Conservation (phyloP, 2,329 filamentous ascomycete genomes). For the Colletotrichum godetiae region DNA sequence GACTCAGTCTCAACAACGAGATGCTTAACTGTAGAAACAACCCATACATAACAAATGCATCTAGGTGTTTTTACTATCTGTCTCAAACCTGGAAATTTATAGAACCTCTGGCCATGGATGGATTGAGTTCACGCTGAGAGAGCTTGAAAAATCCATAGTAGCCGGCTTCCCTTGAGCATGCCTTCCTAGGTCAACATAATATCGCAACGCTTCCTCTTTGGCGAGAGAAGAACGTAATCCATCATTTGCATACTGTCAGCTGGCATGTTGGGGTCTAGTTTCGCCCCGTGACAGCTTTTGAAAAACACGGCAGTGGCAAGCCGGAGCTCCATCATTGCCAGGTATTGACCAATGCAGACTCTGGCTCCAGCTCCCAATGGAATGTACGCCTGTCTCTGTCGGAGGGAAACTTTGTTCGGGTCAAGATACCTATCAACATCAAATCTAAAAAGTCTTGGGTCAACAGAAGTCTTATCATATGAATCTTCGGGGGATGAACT, state of each 20-base stretch:
- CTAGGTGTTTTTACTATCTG: too few species aligned
- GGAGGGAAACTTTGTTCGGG: slow-evolving; percentile 26
- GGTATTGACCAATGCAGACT: slow-evolving; percentile 66
- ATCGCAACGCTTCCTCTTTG: slow-evolving; percentile 46
- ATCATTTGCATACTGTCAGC: slow-evolving; percentile 48
- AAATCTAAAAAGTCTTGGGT: slow-evolving; percentile 27
- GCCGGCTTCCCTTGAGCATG: neutral
- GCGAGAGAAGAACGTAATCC: slow-evolving; percentile 47
- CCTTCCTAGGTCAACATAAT: slow-evolving; percentile 4
- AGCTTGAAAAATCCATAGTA: neutral
- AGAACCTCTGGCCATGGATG: too few species aligned
- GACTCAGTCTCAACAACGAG: too few species aligned
- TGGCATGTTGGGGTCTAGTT: slow-evolving; percentile 45
- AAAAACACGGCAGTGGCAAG: slow-evolving; percentile 64
- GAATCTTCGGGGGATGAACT: neutral
- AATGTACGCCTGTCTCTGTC: slow-evolving; percentile 60
- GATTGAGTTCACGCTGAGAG: neutral
- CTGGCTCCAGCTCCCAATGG: slow-evolving; percentile 62
- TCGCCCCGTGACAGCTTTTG: slow-evolving; percentile 53
- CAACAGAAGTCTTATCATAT: neutral
- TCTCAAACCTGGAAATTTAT: too few species aligned
- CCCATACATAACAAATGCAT: too few species aligned
- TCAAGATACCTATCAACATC: neutral
- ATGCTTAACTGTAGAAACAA: too few species aligned
- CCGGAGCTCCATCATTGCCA: slow-evolving; percentile 68